Conservation (phyloP, 768 basidiomycete genomes). For the Chalciporus chontae region DNA sequence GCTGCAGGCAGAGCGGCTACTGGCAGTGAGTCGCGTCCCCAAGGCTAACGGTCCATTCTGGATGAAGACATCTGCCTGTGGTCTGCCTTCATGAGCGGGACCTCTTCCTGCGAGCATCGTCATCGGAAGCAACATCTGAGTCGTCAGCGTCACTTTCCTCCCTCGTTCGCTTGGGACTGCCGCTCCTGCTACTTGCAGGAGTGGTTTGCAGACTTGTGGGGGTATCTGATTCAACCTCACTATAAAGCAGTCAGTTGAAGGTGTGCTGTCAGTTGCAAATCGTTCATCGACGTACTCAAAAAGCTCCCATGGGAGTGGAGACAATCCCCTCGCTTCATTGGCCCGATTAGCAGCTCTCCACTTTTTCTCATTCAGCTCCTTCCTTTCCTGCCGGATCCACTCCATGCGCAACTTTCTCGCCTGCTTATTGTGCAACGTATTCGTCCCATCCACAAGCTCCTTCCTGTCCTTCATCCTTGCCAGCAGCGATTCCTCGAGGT, state of each 20-base stretch:
- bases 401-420: constrained; percentile 22
- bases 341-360: constrained; percentile 20
- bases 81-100: constrained; percentile 2
- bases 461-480: constrained; percentile 29
- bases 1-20: no score
- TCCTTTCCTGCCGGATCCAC: constrained; percentile 24
- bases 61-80: no score
- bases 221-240: constrained; percentile 23
- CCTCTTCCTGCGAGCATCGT: constrained; percentile 12
- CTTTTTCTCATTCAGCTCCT: constrained; percentile 10
- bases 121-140: constrained; percentile 1
- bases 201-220: constrained; percentile 26
- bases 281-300: constrained; percentile 20
- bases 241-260: not conserved
- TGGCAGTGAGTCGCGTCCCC: no score
- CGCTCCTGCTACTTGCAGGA: constrained; percentile 16
- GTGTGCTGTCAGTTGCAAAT: not conserved
- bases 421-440: constrained; percentile 15
- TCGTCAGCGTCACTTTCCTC: constrained; percentile 4
- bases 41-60: no score
- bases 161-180: constrained; percentile 15
- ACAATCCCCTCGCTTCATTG: constrained; percentile 5
- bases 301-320: constrained; percentile 17
- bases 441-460: constrained; percentile 33
- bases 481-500: constrained; percentile 23